Evolutionary conservation across 345 rosid genomes (phyloP).

Genomic region (Hypericum androsaemum): DNA sequence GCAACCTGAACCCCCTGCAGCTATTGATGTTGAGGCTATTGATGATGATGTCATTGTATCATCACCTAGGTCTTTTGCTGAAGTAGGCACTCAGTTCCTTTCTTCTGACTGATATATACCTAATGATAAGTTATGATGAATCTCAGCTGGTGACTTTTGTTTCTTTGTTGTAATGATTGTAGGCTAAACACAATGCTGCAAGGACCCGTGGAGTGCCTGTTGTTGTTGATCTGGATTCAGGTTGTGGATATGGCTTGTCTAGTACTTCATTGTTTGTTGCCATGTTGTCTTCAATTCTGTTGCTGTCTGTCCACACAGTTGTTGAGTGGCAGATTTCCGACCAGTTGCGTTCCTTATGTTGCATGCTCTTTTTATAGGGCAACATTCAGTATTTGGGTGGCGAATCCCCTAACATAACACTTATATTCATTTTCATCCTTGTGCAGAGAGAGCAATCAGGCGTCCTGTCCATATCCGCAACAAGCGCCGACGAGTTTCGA

Average conservation of each 20-base stretch:
- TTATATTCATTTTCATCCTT: neutral
- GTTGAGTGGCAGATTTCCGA: too few relatives aligned
- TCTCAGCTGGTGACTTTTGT: neutral
- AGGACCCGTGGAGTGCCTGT: conserved; percentile 30
- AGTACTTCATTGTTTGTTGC: neutral
- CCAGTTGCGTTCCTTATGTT: too few relatives aligned
- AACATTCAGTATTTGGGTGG: conserved; percentile 5
- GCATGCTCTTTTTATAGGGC: neutral
- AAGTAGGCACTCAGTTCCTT: conserved; percentile 27
- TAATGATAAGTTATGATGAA: neutral
- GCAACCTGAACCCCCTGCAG: conserved; percentile 18
- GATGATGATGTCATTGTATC: conserved; percentile 78
- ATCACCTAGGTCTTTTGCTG: conserved; percentile 67
- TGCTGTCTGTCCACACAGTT: too few relatives aligned
- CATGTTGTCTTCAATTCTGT: neutral
- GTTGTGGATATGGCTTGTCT: conserved; percentile 18
- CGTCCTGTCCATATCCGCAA: conserved; percentile 15
- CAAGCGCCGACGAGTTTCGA: conserved; percentile 38
- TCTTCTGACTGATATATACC: neutral
- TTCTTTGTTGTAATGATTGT: conserved; percentile 9
- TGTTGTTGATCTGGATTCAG: conserved; percentile 64
- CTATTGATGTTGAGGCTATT: conserved; percentile 64
- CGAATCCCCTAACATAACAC: neutral
- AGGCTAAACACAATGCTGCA: conserved; percentile 72
- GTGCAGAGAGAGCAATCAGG: conserved; percentile 26